A percentile compares a stretch with the other conserved stretches of the same genome.
These are phyloP conservation scores for Puccinia brachypodii DNA, from an alignment of 1,284 basidiomycete species.

Conservation along the genomic window DNA sequence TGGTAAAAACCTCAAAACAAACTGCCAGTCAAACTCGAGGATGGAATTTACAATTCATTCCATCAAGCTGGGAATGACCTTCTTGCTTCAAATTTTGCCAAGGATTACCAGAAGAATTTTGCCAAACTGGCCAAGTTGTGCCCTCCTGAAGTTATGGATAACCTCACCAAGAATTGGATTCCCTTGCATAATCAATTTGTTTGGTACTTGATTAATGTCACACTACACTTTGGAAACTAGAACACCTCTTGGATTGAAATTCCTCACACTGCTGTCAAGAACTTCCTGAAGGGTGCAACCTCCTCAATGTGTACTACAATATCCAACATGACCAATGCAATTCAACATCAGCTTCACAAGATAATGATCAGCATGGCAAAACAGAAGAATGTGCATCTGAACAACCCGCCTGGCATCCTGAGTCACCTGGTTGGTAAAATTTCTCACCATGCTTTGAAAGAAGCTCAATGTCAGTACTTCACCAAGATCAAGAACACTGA, in stretches of 20 bases:
- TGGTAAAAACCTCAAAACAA: background rate
- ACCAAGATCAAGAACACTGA: background rate
- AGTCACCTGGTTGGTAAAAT: background rate
- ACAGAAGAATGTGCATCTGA: background rate
- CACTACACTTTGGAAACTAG: background rate
- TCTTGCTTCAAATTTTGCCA: background rate
- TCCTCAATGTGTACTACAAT: background rate
- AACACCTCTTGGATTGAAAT: constrained; percentile 1
- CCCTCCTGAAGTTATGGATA: background rate
- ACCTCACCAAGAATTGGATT: background rate
- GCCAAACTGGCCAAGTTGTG: background rate
- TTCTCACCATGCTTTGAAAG: background rate
- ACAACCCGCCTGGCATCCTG: background rate
- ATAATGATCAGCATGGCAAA: background rate
- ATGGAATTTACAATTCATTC: background rate
- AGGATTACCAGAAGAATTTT: background rate
- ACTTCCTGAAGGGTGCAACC: background rate
- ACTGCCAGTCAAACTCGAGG: background rate
- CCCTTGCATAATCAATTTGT: background rate
- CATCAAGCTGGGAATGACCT: background rate
- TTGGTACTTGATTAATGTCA: background rate
- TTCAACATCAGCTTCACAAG: background rate
- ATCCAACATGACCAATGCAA: background rate
- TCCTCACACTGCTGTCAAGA: background rate
- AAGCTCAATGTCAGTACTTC: background rate